phyloP scores from a whole-genome alignment of 306 rosid genomes.

The Quercus glauca region DNA sequence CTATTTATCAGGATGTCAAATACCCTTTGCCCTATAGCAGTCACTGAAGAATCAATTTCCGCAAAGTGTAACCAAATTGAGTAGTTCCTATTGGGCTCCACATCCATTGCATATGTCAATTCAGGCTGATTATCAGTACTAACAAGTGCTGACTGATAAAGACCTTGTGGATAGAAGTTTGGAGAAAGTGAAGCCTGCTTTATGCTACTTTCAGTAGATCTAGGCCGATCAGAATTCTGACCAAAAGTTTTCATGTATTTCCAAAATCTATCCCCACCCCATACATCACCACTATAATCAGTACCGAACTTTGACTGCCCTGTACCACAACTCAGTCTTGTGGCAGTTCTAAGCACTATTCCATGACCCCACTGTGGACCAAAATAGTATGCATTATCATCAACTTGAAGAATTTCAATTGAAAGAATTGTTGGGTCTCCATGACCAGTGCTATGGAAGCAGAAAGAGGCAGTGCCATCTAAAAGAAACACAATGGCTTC shows the following conservation, averaged over 20 bases:
- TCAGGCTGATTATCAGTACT: constrained; percentile 66
- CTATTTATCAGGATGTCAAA: constrained; percentile 79
- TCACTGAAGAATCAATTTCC: constrained; percentile 65
- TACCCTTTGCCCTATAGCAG: constrained; percentile 65
- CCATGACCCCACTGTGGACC: constrained; percentile 56
- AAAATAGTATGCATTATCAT: constrained; percentile 60
- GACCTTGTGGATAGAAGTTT: constrained; percentile 86
- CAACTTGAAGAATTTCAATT: constrained; percentile 87
- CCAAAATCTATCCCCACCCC: constrained; percentile 99
- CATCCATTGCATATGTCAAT: constrained; percentile 64
- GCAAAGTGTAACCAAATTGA: constrained; percentile 95
- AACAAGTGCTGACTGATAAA: constrained; percentile 69
- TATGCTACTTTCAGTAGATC: constrained; percentile 66
- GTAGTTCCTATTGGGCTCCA: constrained; percentile 87
- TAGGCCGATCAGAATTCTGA: constrained; percentile 49
- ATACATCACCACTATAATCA: constrained; percentile 54
- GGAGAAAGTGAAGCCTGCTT: constrained; percentile 64
- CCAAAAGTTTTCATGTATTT: constrained; percentile 46
- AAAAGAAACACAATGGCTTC: constrained; percentile 66
- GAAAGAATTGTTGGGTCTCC: constrained; percentile 99
- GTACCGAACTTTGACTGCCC: constrained; percentile 71
- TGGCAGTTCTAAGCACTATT: constrained; percentile 66
- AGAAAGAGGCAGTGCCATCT: constrained; percentile 69
- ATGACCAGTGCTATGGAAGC: constrained; percentile 97
- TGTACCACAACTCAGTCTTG: constrained; percentile 74